Base-by-base conservation (phyloP, 768 basidiomycete genomes). In the Mycena kentingensis region DNA sequence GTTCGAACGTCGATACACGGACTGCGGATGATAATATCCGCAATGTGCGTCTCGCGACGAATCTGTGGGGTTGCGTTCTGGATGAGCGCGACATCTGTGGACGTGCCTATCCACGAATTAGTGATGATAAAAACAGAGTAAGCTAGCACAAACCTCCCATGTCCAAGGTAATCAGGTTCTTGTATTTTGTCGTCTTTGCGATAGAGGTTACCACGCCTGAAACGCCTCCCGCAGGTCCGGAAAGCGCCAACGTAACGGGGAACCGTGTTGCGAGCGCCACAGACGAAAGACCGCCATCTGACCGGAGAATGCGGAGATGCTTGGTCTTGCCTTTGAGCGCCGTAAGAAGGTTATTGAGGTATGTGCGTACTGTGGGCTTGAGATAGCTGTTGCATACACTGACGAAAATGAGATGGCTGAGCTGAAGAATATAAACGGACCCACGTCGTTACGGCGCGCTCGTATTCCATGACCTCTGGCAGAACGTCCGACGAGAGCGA, bases 1-100 rank as follows among this genome's bases (percentile, higher is more conserved):
- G 58, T 49, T 4, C 58, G 54, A 3, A 60, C 58, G 22, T 60
- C 58, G 3, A 60, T 35, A 16, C 45, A 60, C 3, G 58, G 58
- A 2, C 32, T 46, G 29, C 54, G 35, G 21, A 60, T 44, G n/a
- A 51, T 54, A 13, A 55, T 38, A 22, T 55, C 53, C 22, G 44
- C 57, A n/a, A 58, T 43, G 37, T 42, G 43, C 7, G 58, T 60
- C n/a, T 60, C 58, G 24, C 58, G 15, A 11, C 58, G 46, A 18
- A 60, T 48, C n/a, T 42, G 46, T 1, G 58, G 58, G 1, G 3
- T 22, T 12, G n/a, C 53, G 11, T 56, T 49, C 29, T 55, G 44
- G 3, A 60, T 60, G 15, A 60, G 39, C 5, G 42, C 35, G 2
- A 60, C 58, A 22, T 60, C 58, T 2, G 58, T 55, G 2, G 50